phyloP scores from a whole-genome alignment of 2,329 filamentous ascomycete species.

The Penicillium sp. region DNA sequence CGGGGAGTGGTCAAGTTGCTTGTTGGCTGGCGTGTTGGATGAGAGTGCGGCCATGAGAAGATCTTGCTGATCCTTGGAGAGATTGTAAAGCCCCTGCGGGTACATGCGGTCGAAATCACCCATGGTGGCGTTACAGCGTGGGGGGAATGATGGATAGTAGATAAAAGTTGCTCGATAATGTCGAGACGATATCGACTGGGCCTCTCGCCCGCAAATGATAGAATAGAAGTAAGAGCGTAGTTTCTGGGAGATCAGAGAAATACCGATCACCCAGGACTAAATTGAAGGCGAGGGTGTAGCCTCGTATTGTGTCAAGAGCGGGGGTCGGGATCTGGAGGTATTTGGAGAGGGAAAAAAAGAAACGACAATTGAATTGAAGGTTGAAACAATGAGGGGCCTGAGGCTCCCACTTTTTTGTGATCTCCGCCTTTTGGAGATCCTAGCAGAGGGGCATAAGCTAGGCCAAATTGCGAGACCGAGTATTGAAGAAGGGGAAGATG shows the following conservation, averaged over 20 bases:
- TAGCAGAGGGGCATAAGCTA: background rate
- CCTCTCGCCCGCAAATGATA: slow-evolving; percentile 35
- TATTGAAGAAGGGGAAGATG: slow-evolving; percentile 3
- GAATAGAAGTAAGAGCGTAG: slow-evolving; percentile 12
- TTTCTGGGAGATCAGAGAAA: slow-evolving; percentile 1
- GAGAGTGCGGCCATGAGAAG: slow-evolving; percentile 74
- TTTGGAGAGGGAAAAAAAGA: slow-evolving; percentile 10
- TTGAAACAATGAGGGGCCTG: slow-evolving; percentile 1
- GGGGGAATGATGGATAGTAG: background rate
- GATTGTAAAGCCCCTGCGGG: slow-evolving; percentile 59
- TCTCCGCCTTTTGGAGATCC: background rate
- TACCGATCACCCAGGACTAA: background rate
- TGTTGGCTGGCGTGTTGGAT: slow-evolving; percentile 58
- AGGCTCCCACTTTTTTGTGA: slow-evolving; percentile 3
- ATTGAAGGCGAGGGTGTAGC: background rate
- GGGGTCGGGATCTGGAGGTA: slow-evolving; percentile 2
- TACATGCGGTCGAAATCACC: slow-evolving; percentile 42
- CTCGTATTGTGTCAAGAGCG: background rate
- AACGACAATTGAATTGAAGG: slow-evolving; percentile 5
- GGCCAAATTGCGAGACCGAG: slow-evolving; percentile 1
- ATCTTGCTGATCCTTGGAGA: slow-evolving; percentile 75
- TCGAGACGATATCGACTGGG: slow-evolving; percentile 20
- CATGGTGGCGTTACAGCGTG: slow-evolving; percentile 25
- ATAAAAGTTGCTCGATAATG: background rate
- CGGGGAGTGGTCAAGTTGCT: slow-evolving; percentile 25